Percentiles rank a stretch among this genome's conserved stretches.
These are phyloP conservation scores for Chrysanthemum seticuspe DNA, from an alignment of 129 eudicot genomes.

Conservation along the genomic window DNA sequence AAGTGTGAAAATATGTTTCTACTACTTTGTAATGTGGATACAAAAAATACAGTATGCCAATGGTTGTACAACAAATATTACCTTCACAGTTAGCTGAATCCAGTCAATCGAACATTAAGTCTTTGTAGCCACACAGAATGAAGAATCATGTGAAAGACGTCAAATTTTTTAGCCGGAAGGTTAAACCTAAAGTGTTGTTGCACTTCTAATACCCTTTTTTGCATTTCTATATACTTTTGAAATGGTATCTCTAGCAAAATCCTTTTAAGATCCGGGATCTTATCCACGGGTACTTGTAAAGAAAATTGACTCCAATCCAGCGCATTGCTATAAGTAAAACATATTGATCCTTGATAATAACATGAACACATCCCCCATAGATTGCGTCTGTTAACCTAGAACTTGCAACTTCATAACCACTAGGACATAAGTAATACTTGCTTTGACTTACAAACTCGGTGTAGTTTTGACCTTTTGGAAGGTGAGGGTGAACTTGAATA, in stretches of 20 bases:
- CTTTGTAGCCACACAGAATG: constrained; percentile 12
- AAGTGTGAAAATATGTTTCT: too few relatives aligned
- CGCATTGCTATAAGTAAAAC: not conserved
- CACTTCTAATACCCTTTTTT: not conserved
- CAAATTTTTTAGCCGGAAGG: not conserved
- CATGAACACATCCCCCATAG: not conserved
- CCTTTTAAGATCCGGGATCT: not conserved
- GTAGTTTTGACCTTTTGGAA: constrained; percentile 12
- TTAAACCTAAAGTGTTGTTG: constrained; percentile 9
- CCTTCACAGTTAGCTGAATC: too few relatives aligned
- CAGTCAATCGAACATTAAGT: not conserved
- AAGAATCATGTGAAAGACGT: constrained; percentile 15
- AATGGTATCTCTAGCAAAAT: constrained; percentile 2
- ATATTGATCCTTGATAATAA: not conserved
- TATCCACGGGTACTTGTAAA: not conserved
- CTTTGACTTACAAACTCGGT: constrained; percentile 2
- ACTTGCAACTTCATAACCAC: not conserved
- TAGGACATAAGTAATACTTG: constrained; percentile 1
- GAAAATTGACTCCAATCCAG: constrained; percentile 12
- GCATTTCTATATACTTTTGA: not conserved
- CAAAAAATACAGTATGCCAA: too few relatives aligned
- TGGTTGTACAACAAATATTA: too few relatives aligned
- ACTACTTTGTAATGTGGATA: too few relatives aligned
- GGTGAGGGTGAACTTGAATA: not conserved
- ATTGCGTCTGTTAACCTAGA: not conserved